Base-by-base conservation (phyloP, 2,329 filamentous ascomycete genomes). In the Didymella pomorum region DNA sequence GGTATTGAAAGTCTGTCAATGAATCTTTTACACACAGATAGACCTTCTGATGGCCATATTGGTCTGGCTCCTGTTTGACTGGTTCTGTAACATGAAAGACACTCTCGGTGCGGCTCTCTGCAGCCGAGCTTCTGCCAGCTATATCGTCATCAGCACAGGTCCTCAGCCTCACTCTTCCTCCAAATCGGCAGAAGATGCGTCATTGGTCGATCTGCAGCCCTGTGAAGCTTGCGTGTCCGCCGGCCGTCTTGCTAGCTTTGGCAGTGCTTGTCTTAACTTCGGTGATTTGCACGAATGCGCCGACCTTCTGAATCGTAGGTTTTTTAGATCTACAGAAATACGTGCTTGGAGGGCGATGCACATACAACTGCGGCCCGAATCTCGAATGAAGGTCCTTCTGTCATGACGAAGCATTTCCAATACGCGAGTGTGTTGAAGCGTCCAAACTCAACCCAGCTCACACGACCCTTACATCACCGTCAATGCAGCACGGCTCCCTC, bases 261-360 rank as follows among this genome's bases (percentile, higher is more conserved):
- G 25, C 50, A n/a, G 37, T 49, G 56, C 50, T 58, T 53, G 50
- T 53, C 50, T 45, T 20, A 31, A 46, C 50, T 26, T 48, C 14
- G 41, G 21, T 8, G 10, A 26, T 16, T 21, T 18, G 20, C 10
- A 23, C 37, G 37, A 23, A 21, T 8, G 7, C 8, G 35, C 37
- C 20, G 16, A 41, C 11, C 11, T 39, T 20, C 2, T 23, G 37
- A 41, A 21, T 23, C 20, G 31, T 14, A 37, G 4, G 18, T 46
- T 20, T 16, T 21, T 16, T 10, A 33, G 26, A 41, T 21, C 18
- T 21, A 16, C 44, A 10, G 12, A 16, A 11, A 21, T n/a, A n/a
- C n/a, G n/a, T n/a, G n/a, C n/a, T n/a, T n/a, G n/a, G n/a, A n/a
- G n/a, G n/a, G n/a, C n/a, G n/a, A n/a, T n/a, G n/a, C n/a, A n/a